Conservation (phyloP, 2,329 filamentous ascomycete species). For the Fusarium lateritium region DNA sequence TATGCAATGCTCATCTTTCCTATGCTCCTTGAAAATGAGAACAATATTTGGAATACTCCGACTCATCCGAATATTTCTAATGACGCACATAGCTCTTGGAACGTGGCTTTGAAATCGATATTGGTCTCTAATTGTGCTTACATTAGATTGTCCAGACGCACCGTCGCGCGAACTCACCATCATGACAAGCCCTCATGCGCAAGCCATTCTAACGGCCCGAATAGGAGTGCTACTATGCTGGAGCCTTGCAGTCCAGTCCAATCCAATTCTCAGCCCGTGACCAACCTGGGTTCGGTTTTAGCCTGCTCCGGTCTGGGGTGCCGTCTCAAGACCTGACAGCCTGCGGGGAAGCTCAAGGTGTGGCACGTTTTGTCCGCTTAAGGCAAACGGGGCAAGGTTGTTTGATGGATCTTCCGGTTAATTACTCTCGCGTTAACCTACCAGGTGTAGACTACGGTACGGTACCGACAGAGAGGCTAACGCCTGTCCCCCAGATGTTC, state of each 20-base stretch:
- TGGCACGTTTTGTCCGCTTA: conserved; percentile 42
- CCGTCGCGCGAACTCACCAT: conserved; percentile 19
- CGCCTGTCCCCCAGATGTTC: conserved; percentile 1
- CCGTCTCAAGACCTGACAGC: conserved; percentile 36
- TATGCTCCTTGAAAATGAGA: not conserved
- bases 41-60: conserved; percentile 12
- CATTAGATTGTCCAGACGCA: conserved; percentile 12
- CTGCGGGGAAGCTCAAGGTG: conserved; percentile 48
- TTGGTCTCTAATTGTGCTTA: conserved; percentile 12
- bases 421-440: conserved; percentile 21
- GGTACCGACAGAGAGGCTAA: conserved; percentile 8
- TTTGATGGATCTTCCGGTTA: conserved; percentile 41
- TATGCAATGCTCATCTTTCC: conserved; percentile 7
- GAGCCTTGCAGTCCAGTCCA: conserved; percentile 32
- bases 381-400: conserved; percentile 31
- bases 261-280: conserved; percentile 28
- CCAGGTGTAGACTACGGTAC: conserved; percentile 13
- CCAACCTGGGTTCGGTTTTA: conserved; percentile 37
- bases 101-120: conserved; percentile 9
- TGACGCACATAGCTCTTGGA: not conserved
- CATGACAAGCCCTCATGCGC: conserved; percentile 24
- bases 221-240: conserved; percentile 41
- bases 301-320: conserved; percentile 36
- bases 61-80: conserved; percentile 4
- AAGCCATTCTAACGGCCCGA: conserved; percentile 47